Evolutionary conservation across 495 filamentous ascomycete species (phyloP), one percentile per base, ranked within the genome.

Genomic region (Chaetomium cochliodes): DNA sequence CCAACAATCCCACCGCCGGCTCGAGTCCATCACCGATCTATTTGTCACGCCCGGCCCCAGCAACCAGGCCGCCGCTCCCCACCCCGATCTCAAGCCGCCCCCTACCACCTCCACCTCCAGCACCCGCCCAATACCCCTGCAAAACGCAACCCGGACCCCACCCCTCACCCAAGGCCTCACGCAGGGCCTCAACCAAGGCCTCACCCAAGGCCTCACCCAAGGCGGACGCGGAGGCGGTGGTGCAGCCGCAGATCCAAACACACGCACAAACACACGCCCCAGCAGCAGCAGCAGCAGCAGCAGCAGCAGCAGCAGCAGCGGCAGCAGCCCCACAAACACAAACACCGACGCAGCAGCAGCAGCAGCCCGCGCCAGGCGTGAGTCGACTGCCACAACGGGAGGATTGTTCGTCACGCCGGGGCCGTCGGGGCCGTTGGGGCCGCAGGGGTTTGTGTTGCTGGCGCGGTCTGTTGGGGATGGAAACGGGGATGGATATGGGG

Each of bases 351-450:
- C 28, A 30, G 2, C 3, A 30, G 6, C 28, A 30, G 28, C 28
- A 30, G 3, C 28, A 30, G 28, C 6, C 28, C 28, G n/a, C 39
- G 12, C 39, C 13, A 39, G 41, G n/a, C 23, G 16, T 11, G 51
- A 49, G 23, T 28, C 59, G 18, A 11, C 28, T n/a, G 33, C 60
- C n/a, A 15, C 28, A 54, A 11, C 30, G 30, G 33, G 59, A 16
- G 33, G 59, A 16, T 49, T 66, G 1, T 69, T 66, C 30, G 67
- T 69, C 22, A 60, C 67, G 20, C 60, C 60, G 8, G 49, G n/a
- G 13, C 58, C 66, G 13, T 30, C 56, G 13, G 41, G 41, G 5
- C 33, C 3, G 33, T 8, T 5, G 33, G 3, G 3, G 28, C 28
- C 2, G 28, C 28, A 30, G 28, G 3, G 2, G 28, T 30, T 30